Conservation (phyloP, 2,329 filamentous ascomycete genomes). For the Sporothrix curviconia region DNA sequence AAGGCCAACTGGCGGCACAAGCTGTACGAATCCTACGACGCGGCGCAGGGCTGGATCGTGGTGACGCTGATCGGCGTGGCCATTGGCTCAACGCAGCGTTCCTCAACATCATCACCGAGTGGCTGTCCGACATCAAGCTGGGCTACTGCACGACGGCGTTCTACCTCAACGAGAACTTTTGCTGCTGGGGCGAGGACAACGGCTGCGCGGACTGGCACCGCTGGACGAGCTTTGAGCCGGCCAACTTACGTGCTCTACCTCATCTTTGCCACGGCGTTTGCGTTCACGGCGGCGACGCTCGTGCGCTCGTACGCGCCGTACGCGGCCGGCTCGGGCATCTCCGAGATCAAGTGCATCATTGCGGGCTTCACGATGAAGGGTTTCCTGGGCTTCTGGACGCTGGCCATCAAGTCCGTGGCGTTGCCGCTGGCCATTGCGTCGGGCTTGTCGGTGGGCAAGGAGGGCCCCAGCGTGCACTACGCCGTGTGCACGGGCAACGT, state of each 20-base stretch:
- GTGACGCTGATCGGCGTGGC: conserved; percentile 87
- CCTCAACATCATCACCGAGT: conserved; percentile 92
- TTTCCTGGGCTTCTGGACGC: conserved; percentile 84
- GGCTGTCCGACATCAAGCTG: conserved; percentile 90
- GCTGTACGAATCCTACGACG: conserved; percentile 83
- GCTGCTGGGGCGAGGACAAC: conserved; percentile 91
- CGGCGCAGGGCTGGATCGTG: conserved; percentile 96
- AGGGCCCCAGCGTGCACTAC: conserved; percentile 98
- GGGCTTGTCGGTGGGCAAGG: conserved; percentile 90
- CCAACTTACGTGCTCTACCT: conserved; percentile 90
- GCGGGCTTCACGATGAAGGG: conserved; percentile 99
- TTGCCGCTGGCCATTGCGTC: conserved; percentile 89
- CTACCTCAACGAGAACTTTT: conserved; percentile 95
- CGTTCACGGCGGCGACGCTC: conserved; percentile 71
- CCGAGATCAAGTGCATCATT: conserved; percentile 98
- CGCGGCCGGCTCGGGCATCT: conserved; percentile 92
- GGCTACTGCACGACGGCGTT: conserved; percentile 95
- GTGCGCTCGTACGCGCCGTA: conserved; percentile 93
- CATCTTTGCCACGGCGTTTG: conserved; percentile 75
- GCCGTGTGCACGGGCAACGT: conserved; percentile 97
- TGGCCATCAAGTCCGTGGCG: conserved; percentile 89
- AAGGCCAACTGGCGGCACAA: conserved; percentile 71
- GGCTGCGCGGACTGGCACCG: conserved; percentile 83
- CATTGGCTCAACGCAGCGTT: conserved; percentile 92
- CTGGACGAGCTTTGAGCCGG: conserved; percentile 71